phyloP scores from a whole-genome alignment of 352 stramenopile genomes.

The Phytophthora lateralis region DNA sequence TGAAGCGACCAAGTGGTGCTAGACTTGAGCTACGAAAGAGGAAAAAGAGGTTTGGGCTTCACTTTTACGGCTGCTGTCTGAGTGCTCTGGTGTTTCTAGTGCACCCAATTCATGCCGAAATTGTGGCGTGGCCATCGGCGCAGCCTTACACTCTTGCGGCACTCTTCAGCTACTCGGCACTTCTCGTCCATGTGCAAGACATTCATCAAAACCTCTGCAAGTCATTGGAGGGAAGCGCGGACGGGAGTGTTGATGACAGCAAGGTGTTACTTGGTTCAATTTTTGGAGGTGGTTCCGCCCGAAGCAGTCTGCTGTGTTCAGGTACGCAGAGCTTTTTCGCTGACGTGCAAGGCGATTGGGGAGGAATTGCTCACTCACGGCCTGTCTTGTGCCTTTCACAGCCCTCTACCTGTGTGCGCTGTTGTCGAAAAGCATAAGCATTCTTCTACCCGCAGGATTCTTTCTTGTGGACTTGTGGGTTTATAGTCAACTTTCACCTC shows the following conservation, averaged over 20 bases:
- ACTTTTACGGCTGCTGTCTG: constrained; percentile 36
- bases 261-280: background rate
- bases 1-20: background rate
- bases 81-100: constrained; percentile 48
- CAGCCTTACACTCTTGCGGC: constrained; percentile 62
- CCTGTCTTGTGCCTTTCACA: constrained; percentile 5
- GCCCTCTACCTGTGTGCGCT: constrained; percentile 41
- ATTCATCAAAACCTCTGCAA: constrained; percentile 10
- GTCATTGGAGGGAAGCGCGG: background rate
- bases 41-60: background rate
- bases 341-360: background rate
- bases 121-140: constrained; percentile 67
- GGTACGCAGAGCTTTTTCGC: constrained; percentile 7
- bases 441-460: constrained; percentile 39
- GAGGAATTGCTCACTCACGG: background rate
- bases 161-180: constrained; percentile 45
- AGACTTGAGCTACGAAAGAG: constrained; percentile 2
- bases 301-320: constrained; percentile 8
- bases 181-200: constrained; percentile 29
- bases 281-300: background rate
- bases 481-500: constrained; percentile 1
- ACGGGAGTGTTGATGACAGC: background rate
- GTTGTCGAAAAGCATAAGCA: constrained; percentile 52
- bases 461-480: constrained; percentile 42
- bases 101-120: constrained; percentile 65